Evolutionary conservation across 208 protist species (phyloP).

Genomic region (Herpetomonas tarakana): DNA sequence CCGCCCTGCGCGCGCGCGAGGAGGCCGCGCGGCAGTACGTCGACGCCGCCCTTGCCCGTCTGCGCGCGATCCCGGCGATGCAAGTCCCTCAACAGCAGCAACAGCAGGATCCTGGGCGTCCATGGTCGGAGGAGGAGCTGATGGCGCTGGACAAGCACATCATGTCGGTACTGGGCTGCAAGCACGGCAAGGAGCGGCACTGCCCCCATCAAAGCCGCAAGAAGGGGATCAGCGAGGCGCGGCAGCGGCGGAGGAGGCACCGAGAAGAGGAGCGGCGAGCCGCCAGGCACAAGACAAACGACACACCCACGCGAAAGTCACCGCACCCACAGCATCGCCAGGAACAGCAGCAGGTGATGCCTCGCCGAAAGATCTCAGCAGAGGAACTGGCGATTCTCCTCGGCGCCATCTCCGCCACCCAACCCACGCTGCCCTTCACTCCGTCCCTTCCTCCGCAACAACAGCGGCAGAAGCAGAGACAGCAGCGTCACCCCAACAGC

Average conservation of each 20-base stretch:
- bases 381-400: slow-evolving; percentile 1
- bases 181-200: slow-evolving; percentile 30
- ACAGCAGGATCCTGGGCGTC: not conserved
- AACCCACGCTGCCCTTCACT: not conserved
- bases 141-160: slow-evolving; percentile 5
- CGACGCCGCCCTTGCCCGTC: not conserved
- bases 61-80: not conserved
- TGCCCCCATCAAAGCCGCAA: slow-evolving; percentile 16
- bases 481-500: not conserved
- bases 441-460: not conserved
- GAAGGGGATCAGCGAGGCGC: not conserved
- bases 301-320: too few relatives aligned
- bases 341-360: not conserved
- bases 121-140: slow-evolving; percentile 3
- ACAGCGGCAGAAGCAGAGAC: not conserved
- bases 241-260: not conserved
- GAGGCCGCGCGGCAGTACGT: slow-evolving; percentile 1
- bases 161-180: slow-evolving; percentile 18
- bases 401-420: slow-evolving; percentile 4
- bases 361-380: not conserved
- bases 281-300: not conserved
- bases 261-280: not conserved
- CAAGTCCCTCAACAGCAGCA: not conserved
- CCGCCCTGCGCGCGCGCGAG: slow-evolving; percentile 19
- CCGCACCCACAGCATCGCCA: not conserved